Percentiles rank a stretch among this genome's conserved stretches.
phyloP scores from a whole-genome alignment of 2,329 filamentous ascomycete species.

The Aureobasidium sp. region DNA sequence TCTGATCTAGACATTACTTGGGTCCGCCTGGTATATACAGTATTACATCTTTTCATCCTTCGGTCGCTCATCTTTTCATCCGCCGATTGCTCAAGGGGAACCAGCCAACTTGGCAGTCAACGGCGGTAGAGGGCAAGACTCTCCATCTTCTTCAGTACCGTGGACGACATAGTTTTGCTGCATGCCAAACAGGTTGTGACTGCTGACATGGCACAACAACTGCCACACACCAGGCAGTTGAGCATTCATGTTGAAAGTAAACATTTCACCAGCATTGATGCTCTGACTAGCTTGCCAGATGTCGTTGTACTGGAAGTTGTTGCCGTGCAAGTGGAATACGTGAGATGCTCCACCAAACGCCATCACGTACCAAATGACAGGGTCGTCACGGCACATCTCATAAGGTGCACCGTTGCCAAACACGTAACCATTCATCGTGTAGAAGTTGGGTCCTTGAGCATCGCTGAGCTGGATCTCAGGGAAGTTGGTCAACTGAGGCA shows the following conservation, averaged over 20 bases:
- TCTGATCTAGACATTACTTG: background rate
- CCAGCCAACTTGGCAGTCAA: conserved; percentile 11
- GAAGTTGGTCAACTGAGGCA: conserved; percentile 19
- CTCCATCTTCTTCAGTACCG: background rate
- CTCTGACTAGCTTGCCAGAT: conserved; percentile 12
- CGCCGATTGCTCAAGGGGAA: background rate
- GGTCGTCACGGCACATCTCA: conserved; percentile 24
- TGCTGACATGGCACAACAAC: conserved; percentile 20
- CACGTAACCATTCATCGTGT: conserved; percentile 23
- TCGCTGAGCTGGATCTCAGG: conserved; percentile 12
- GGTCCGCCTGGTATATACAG: background rate
- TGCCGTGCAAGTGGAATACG: conserved; percentile 25
- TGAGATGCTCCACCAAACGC: conserved; percentile 21
- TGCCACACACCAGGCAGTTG: conserved; percentile 20
- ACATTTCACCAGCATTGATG: conserved; percentile 22
- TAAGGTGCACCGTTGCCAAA: conserved; percentile 23
- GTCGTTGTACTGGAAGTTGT: conserved; percentile 18
- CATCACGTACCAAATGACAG: conserved; percentile 26
- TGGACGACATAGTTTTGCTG: conserved; percentile 19
- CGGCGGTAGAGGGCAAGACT: conserved; percentile 17
- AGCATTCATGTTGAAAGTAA: conserved; percentile 23
- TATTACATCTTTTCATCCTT: background rate
- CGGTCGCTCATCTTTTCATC: background rate
- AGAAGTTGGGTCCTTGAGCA: conserved; percentile 18
- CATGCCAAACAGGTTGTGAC: conserved; percentile 20